Base-by-base conservation (phyloP, 768 basidiomycete species). In the Auricularia cornea region DNA sequence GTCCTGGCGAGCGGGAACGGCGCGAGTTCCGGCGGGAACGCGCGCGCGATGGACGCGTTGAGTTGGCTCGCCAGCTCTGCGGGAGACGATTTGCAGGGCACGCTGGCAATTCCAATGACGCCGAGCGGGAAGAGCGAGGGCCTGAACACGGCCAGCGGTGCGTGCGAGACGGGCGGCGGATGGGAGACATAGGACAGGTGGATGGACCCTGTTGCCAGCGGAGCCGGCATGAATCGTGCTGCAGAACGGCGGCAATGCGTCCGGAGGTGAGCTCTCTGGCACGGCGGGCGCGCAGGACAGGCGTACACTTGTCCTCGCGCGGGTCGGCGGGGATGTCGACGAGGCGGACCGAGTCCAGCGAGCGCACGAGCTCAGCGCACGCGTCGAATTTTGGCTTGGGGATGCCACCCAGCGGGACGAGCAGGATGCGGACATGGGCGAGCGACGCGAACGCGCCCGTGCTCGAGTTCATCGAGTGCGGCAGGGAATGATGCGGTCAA, bases 191-290 rank as follows among this genome's bases (percentile, higher is more conserved):
- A 98, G 60, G 81, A 82, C 40, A 98, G 79, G 67, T 95, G 91
- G 29, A 99, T 77, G 72, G 86, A 78, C 26, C 94, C 94, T n/a
- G 83, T 82, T 2, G 92, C 85, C 59, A 87, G 77, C 56, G 79
- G 82, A 60, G 80, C 87, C 40, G 91, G 91, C 80, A 92, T 88
- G 75, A 94, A 97, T 60, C 90, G 86, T 62, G 85, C 91, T 87
- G 71, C 63, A 72, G 60, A 14, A 38, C 35, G 35, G 35, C 35
- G 35, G 35, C 35, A 38, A 38, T 38, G 35, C 10, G 63, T 33
- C 60, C 54, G 35, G 29, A 32, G 29, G 31, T 59, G 18, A 57
- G 60, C 10, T 2, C 5, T 5, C 26, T 30, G 41, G 4, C 12
- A 51, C 44, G 18, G 64, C 41, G 3, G 65, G 67, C 54, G 62